These are phyloP conservation scores for Lodderomyces margitis DNA, from an alignment of 1,139 yeast genomes.

Conservation along the genomic window DNA sequence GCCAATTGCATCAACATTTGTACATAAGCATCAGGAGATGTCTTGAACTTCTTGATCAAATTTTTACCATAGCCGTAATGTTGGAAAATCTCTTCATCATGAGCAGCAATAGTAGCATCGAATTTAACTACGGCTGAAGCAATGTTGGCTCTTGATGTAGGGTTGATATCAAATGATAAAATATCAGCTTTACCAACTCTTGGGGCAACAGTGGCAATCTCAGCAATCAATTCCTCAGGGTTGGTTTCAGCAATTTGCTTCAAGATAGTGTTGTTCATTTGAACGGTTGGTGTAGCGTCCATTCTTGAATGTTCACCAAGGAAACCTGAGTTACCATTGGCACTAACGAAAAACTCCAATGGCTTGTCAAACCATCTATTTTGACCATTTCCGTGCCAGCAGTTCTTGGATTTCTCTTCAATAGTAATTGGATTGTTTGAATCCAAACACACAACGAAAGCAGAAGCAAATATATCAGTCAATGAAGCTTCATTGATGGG, in stretches of 20 bases:
- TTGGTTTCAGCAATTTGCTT: slow-evolving; percentile 51
- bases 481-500: slow-evolving; percentile 60
- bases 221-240: slow-evolving; percentile 33
- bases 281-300: slow-evolving; percentile 97
- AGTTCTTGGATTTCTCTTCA: slow-evolving; percentile 81
- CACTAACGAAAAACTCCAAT: slow-evolving; percentile 75
- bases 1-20: slow-evolving; percentile 78
- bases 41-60: slow-evolving; percentile 64
- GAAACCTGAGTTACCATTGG: slow-evolving; percentile 88
- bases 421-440: slow-evolving; percentile 69
- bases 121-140: slow-evolving; percentile 56
- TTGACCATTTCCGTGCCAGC: slow-evolving; percentile 94
- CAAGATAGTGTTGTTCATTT: slow-evolving; percentile 76
- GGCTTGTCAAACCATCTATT: slow-evolving; percentile 95
- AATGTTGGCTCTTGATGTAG: slow-evolving; percentile 52
- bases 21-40: slow-evolving; percentile 75
- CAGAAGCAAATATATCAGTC: slow-evolving; percentile 69
- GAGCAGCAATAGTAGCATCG: slow-evolving; percentile 48
- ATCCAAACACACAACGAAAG: slow-evolving; percentile 82
- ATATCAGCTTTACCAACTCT: slow-evolving; percentile 22
- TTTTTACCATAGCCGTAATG: slow-evolving; percentile 71
- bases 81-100: slow-evolving; percentile 66
- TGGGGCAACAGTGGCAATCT: slow-evolving; percentile 25
- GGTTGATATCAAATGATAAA: slow-evolving; percentile 48
- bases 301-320: slow-evolving; percentile 95